Evolutionary conservation across 768 basidiomycete genomes (phyloP).

Genomic region (Candolleomyces aberdarensis): DNA sequence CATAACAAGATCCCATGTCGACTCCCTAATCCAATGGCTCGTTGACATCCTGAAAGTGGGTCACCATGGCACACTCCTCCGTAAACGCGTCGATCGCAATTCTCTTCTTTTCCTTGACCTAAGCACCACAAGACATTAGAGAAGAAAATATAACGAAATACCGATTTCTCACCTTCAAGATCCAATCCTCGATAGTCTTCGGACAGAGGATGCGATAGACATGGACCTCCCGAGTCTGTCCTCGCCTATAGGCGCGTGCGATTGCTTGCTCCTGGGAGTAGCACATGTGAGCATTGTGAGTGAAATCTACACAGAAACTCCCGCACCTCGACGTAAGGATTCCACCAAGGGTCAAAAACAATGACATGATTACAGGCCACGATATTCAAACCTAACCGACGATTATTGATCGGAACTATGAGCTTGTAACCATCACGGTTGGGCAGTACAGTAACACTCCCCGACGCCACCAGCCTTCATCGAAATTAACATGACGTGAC

Average conservation of each 20-base stretch:
- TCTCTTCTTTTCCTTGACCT: not conserved
- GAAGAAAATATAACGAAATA: not conserved
- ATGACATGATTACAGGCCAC: conserved; percentile 20
- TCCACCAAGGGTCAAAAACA: conserved; percentile 23
- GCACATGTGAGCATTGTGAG: not conserved
- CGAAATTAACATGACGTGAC: conserved; percentile 1
- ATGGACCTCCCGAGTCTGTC: not conserved
- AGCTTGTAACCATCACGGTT: too few relatives aligned
- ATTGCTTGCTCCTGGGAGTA: conserved; percentile 9
- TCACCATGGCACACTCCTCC: too few relatives aligned
- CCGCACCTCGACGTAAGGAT: conserved; percentile 17
- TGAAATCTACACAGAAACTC: too few relatives aligned
- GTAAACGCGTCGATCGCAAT: not conserved
- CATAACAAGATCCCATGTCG: too few relatives aligned
- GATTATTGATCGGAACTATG: too few relatives aligned
- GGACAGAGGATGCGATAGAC: conserved; percentile 3
- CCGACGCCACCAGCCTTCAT: conserved; percentile 7
- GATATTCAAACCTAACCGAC: conserved; percentile 15
- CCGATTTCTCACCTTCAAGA: not conserved
- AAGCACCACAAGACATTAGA: not conserved
- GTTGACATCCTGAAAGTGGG: too few relatives aligned
- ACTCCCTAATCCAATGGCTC: too few relatives aligned
- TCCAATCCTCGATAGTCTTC: conserved; percentile 1
- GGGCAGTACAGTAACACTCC: too few relatives aligned
- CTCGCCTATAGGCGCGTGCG: not conserved